Evolutionary conservation across 2,329 filamentous ascomycete genomes (phyloP), one percentile per base, ranked within the genome.

Genomic region (Aspergillus bombycis): DNA sequence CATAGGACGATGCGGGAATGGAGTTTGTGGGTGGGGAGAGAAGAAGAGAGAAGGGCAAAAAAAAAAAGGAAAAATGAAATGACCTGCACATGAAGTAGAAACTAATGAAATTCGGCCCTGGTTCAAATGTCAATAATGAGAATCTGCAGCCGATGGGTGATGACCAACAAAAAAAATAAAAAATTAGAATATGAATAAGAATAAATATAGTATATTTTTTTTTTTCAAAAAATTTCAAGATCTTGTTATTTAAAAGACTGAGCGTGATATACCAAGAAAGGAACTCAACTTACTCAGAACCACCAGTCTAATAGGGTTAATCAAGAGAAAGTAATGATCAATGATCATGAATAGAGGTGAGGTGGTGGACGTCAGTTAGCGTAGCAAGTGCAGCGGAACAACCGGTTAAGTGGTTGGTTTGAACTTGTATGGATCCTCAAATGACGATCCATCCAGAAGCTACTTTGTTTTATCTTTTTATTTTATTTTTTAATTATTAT

Each of bases 361-460:
- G 23, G 21, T 50, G n/a, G 52, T 54, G 52, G 30, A 54, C 28
- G 52, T 54, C 52, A 54, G 52, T 54, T 54, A 54, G 52, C 32
- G 56, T 30, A 58, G 54, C 48, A 63, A 48, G 48, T 63, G 62
- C 62, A 63, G 62, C 58, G 62, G 62, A 61, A 58, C 34, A 57
- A 59, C 57, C 61, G 61, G 61, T 63, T 63, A 34, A 52, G 30
- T 50, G 43, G 41, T 48, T 12, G 50, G 48, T 43, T 41, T 48
- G 38, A 46, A 53, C 50, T 43, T 38, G 36, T 52, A 60, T 60
- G 34, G 53, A 36, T 54, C 52, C 30, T 30, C 14, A 41, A 23
- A 52, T 50, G 57, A 52, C 45, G 57, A 58, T 58, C 57, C 43
- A 50, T 52, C 23, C 52, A 38, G 19, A 36, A 50, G 19, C 28